Evolutionary conservation across 1,284 basidiomycete species (phyloP).

Genomic region (Cystobasidium slooffiae): DNA sequence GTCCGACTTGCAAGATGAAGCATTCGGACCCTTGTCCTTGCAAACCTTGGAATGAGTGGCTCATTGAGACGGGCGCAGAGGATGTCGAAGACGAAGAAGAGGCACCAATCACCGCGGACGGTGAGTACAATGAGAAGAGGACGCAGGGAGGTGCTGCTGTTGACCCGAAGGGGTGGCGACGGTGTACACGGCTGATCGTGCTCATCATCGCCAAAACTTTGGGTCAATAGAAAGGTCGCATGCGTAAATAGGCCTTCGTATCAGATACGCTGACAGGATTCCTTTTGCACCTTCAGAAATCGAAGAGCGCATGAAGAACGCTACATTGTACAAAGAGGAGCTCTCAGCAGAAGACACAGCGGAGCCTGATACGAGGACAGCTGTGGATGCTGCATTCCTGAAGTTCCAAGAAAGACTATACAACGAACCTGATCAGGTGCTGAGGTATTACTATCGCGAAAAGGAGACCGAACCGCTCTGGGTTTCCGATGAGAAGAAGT

Average conservation of each 20-base stretch:
- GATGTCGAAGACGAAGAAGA: constrained; percentile 35
- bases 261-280: no score
- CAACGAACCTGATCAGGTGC: constrained; percentile 39
- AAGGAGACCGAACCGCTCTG: constrained; percentile 24
- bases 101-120: not conserved
- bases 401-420: constrained; percentile 40
- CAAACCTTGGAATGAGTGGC: constrained; percentile 41
- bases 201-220: no score
- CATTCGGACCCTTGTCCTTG: constrained; percentile 10
- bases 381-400: constrained; percentile 40
- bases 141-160: no score
- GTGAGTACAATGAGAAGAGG: not conserved
- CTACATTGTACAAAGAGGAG: constrained; percentile 35
- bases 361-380: constrained; percentile 41
- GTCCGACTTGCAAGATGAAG: constrained; percentile 39
- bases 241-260: no score
- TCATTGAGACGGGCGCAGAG: constrained; percentile 38
- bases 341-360: constrained; percentile 18
- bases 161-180: no score
- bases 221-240: no score
- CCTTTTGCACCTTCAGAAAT: constrained; percentile 9
- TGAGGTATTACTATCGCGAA: constrained; percentile 42
- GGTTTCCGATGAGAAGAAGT: constrained; percentile 36
- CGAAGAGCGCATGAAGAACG: constrained; percentile 22
- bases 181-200: no score